Conservation (phyloP, 768 basidiomycete species). For the Boletus insuetus region DNA sequence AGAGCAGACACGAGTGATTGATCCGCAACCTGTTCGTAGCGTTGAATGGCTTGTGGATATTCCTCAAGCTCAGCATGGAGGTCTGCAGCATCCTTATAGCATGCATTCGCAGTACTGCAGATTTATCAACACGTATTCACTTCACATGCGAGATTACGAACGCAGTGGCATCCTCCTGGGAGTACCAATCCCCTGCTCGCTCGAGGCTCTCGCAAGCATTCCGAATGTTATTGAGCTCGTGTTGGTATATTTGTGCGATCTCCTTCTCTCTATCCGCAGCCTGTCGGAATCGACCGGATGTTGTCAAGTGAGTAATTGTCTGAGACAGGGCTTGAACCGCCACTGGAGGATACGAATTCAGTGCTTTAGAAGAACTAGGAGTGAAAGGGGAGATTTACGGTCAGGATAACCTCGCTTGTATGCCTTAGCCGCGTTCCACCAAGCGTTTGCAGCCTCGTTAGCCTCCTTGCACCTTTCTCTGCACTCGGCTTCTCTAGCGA, state of each 20-base stretch:
- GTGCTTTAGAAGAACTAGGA: not conserved
- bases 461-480: slow-evolving; percentile 82
- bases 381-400: slow-evolving; percentile 49
- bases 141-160: slow-evolving; percentile 40
- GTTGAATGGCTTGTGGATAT: slow-evolving; percentile 78
- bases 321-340: slow-evolving; percentile 85
- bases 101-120: slow-evolving; percentile 86
- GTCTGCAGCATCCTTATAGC: slow-evolving; percentile 96
- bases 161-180: slow-evolving; percentile 96
- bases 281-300: slow-evolving; percentile 89
- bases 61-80: slow-evolving; percentile 87
- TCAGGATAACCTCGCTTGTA: slow-evolving; percentile 89
- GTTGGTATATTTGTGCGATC: slow-evolving; percentile 91
- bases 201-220: slow-evolving; percentile 91
- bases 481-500: slow-evolving; percentile 92
- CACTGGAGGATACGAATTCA: slow-evolving; percentile 46
- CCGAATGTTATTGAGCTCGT: slow-evolving; percentile 72
- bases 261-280: slow-evolving; percentile 98
- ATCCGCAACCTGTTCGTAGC: slow-evolving; percentile 88
- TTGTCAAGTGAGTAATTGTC: slow-evolving; percentile 79
- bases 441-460: slow-evolving; percentile 97
- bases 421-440: slow-evolving; percentile 97
- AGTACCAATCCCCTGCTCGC: slow-evolving; percentile 94
- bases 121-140: slow-evolving; percentile 1
- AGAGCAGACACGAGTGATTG: slow-evolving; percentile 75